phyloP scores from a whole-genome alignment of 129 eudicot genomes.

The Lactuca sativa region DNA sequence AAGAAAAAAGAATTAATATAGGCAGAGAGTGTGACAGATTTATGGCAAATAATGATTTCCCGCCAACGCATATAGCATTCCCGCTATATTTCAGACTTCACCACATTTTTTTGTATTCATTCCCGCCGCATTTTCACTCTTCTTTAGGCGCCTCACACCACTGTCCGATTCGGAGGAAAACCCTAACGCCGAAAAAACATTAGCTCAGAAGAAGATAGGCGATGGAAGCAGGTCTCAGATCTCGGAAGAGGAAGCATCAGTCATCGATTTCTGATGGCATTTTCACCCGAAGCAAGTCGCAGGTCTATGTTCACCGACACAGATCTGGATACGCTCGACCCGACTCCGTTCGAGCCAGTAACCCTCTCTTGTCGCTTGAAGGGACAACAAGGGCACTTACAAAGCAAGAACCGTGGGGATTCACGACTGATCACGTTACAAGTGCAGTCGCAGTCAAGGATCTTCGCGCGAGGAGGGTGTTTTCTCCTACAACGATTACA shows the following conservation, averaged over 20 bases:
- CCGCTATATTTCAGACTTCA: background rate
- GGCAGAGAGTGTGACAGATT: background rate
- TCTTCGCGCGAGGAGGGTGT: conserved; percentile 54
- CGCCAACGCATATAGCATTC: conserved; percentile 8
- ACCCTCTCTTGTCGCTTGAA: background rate
- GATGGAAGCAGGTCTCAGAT: conserved; percentile 31
- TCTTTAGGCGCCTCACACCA: background rate
- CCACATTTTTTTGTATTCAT: background rate
- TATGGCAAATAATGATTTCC: conserved; percentile 1
- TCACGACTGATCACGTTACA: background rate
- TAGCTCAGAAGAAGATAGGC: background rate
- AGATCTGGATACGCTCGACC: conserved; percentile 49
- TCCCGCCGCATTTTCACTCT: conserved; percentile 19
- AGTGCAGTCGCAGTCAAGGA: conserved; percentile 31
- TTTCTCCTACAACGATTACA: conserved; percentile 32
- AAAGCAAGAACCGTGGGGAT: background rate
- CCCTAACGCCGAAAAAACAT: background rate
- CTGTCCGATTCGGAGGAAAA: background rate
- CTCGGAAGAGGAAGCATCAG: conserved; percentile 34
- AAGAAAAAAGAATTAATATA: background rate
- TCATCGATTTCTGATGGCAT: conserved; percentile 32
- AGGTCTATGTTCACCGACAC: conserved; percentile 41
- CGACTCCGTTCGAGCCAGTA: conserved; percentile 27
- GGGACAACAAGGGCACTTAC: background rate
- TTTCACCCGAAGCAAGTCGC: conserved; percentile 53